Evolutionary conservation across 1,139 yeast genomes (phyloP), one percentile per base, ranked within the genome.

Genomic region (Yamadazyma dendronema): DNA sequence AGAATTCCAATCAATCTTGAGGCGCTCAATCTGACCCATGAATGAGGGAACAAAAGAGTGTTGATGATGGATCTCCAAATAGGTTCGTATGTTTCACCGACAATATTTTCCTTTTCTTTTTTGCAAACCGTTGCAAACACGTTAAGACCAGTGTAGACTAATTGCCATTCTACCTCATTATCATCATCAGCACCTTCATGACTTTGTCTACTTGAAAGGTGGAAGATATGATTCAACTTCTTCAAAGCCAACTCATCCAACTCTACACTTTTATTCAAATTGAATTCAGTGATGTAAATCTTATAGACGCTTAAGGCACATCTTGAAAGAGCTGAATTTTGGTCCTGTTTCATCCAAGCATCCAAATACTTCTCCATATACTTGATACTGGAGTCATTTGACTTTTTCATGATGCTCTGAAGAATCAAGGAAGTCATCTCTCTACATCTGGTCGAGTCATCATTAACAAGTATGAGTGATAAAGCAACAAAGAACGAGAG

Each of bases 1-100:
- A 83, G 56, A 3, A 64, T 54, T 1, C 82, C 80, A 28, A 81
- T 58, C 33, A 88, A 65, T 36, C 90, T 70, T n/a, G 84, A 66
- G 0, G 95, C 65, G 4, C 77, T 67, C 39, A 85, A 67, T 52
- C 97, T 78, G 10, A 90, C 84, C 97, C 97, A 90, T 0, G 95
- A 74, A 57, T 90, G 97, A 2, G 97, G 97, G 57, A 78, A 92
- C 36, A 90, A 65, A 43, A 89, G 65, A 17, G 80, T 64, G 10
- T 72, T 73, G 21, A 79, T 67, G 4, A 84, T 63, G 15, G 62
- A 59, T 10, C 56, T 52, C 92, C 94, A 84, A 10, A 76, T 49
- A 1, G 31, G 33, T 26, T 59, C 66, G 48, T 59, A 72, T 2
- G 39, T 40, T 2, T 43, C 36, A 15, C 43, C 50, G 17, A 72